Base-by-base conservation (phyloP, 306 rosid genomes). In the Quercus gilva region DNA sequence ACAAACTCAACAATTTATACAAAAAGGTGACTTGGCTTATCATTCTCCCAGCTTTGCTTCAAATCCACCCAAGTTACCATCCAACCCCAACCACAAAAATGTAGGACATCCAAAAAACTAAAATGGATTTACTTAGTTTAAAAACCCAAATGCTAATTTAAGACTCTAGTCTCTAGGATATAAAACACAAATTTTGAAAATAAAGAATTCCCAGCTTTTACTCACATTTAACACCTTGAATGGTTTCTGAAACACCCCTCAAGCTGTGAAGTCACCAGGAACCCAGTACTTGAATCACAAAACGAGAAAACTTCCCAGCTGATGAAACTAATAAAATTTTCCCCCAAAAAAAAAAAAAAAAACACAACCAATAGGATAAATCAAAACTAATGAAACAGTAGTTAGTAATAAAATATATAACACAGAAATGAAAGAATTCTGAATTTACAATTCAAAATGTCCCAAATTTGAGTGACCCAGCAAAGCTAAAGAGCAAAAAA, bases 341-440 rank as follows among this genome's bases (percentile, higher is more conserved):
- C 73, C 76, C 12, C 2, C 28, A 26, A 26, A 26, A 73, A 15
- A 58, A 83, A 4, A 11, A 37, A 4, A n/a, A 69, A 20, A 19
- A 26, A 68, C 53, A 49, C 53, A 49, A 10, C 14, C 53, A 3
- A 49, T 12, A 49, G 17, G 60, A 75, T 60, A 37, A 35, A 69
- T 76, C 67, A 74, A 57, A 75, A 58, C 67, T 76, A 76, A 93
- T 90, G 87, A 80, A 91, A 91, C 96, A 89, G 89, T 87, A 63
- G 74, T 28, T 52, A 70, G 43, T 13, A 29, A 7, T 56, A 78
- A 41, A 51, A 63, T 20, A 55, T 28, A 37, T 72, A 76, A 10
- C 43, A 64, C 25, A 53, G 63, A 64, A 73, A 20, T 6, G 68
- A 60, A 86, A 26, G 35, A 56, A 14, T 29, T 31, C 74, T 78